Conservation (phyloP, 2,329 filamentous ascomycete species). For the Diaporthe capsici region DNA sequence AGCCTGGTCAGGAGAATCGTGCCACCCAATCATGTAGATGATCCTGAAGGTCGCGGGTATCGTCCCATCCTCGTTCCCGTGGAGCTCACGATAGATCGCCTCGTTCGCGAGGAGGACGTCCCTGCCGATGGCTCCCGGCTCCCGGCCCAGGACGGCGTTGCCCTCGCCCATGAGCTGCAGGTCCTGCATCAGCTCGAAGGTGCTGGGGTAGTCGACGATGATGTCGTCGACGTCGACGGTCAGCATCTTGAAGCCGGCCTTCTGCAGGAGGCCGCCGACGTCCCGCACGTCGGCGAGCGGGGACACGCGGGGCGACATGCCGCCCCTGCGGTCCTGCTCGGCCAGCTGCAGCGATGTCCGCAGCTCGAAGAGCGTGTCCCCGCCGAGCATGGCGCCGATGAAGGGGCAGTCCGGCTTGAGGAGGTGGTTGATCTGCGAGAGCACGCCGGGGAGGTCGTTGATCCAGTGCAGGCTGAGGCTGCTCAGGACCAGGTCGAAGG, state of each 20-base stretch:
- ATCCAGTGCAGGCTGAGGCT: conserved; percentile 96
- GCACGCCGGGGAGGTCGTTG: conserved; percentile 90
- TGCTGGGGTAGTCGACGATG: conserved; percentile 92
- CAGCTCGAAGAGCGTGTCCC: conserved; percentile 93
- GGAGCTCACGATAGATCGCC: conserved; percentile 88
- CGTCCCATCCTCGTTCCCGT: conserved; percentile 83
- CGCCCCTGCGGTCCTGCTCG: conserved; percentile 90
- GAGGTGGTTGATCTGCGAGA: conserved; percentile 87
- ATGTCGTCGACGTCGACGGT: conserved; percentile 99
- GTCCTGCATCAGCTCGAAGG: conserved; percentile 92
- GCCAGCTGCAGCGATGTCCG: conserved; percentile 94
- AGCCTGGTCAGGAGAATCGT: conserved; percentile 82
- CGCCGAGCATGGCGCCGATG: conserved; percentile 95
- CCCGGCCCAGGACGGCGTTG: conserved; percentile 89
- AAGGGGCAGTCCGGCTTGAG: conserved; percentile 94
- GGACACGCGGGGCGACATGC: conserved; percentile 90
- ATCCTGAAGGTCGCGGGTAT: conserved; percentile 93
- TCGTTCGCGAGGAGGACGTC: conserved; percentile 92
- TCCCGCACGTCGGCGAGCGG: conserved; percentile 94
- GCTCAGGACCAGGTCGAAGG: conserved; percentile 92
- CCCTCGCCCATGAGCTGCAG: conserved; percentile 96
- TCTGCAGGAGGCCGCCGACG: conserved; percentile 87
- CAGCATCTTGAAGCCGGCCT: conserved; percentile 93
- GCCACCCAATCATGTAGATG: conserved; percentile 99
- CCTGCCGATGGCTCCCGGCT: conserved; percentile 81